phyloP scores from a whole-genome alignment of 1,284 basidiomycete genomes.

The Phylloporus sp. region DNA sequence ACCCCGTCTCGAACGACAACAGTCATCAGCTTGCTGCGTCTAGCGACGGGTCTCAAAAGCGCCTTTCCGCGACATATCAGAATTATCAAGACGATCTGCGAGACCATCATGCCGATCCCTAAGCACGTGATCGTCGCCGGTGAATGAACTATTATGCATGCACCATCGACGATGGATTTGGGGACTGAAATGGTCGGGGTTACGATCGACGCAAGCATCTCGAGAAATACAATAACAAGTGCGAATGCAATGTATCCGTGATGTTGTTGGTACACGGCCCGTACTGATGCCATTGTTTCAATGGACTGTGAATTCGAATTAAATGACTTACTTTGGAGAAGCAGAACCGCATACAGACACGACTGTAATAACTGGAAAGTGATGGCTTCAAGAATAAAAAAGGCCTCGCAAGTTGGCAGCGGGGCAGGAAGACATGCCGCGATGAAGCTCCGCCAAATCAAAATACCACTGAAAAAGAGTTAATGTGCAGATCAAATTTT shows the following conservation, averaged over 20 bases:
- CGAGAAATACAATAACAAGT: constrained; percentile 6
- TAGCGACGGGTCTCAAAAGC: constrained; percentile 9
- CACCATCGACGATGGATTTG: constrained; percentile 8
- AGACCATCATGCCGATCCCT: constrained; percentile 12
- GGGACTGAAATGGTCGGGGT: constrained; percentile 3
- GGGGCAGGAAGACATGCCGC: neutral
- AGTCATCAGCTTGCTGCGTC: constrained; percentile 20
- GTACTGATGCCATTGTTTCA: constrained; percentile 12
- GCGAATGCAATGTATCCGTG: constrained; percentile 5
- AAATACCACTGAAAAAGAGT: constrained; percentile 4
- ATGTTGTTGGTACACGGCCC: constrained; percentile 16
- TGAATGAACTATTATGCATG: constrained; percentile 12
- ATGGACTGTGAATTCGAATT: neutral
- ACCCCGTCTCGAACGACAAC: constrained; percentile 25
- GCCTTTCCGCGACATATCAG: constrained; percentile 23
- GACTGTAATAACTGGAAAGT: constrained; percentile 17
- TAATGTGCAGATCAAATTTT: neutral
- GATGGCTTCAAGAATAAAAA: neutral
- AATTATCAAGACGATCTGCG: constrained; percentile 19
- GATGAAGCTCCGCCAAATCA: constrained; percentile 6
- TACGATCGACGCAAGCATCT: constrained; percentile 1
- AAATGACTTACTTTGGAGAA: constrained; percentile 26
- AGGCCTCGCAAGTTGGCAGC: constrained; percentile 5
- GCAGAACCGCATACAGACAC: constrained; percentile 16
- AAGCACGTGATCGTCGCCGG: neutral